Conservation (phyloP, 2,329 filamentous ascomycete species). For the Botrytis aclada region DNA sequence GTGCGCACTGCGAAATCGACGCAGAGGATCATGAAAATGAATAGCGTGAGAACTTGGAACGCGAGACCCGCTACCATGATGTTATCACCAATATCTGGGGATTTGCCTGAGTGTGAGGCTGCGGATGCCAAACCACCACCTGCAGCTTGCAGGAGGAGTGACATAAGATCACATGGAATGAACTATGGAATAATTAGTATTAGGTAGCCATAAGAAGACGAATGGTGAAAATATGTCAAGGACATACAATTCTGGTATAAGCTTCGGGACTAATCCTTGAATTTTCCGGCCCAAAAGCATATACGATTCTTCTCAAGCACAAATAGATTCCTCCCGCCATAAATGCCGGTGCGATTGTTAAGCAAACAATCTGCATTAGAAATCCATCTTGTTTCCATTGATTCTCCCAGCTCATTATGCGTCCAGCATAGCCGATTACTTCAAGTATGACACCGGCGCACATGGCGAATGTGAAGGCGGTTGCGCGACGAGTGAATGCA, state of each 20-base stretch:
- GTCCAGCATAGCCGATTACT: conserved; percentile 57
- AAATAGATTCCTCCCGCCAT: conserved; percentile 63
- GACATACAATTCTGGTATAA: conserved; percentile 49
- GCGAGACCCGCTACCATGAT: conserved; percentile 64
- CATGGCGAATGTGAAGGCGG: conserved; percentile 53
- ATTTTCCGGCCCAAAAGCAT: conserved; percentile 47
- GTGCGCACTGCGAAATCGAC: conserved; percentile 31
- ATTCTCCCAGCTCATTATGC: conserved; percentile 54
- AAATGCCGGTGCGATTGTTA: conserved; percentile 65
- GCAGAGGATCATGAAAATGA: conserved; percentile 49
- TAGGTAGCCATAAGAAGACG: conserved; percentile 29
- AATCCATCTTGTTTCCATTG: conserved; percentile 49
- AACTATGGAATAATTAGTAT: conserved; percentile 43
- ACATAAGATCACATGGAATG: conserved; percentile 60
- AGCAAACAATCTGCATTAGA: conserved; percentile 56
- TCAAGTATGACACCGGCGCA: conserved; percentile 52
- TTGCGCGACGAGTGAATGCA: conserved; percentile 46
- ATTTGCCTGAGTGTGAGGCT: conserved; percentile 41
- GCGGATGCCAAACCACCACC: conserved; percentile 59
- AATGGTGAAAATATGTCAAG: conserved; percentile 27
- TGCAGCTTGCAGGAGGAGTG: conserved; percentile 57
- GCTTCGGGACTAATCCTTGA: conserved; percentile 47
- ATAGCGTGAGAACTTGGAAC: conserved; percentile 57
- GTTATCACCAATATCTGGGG: conserved; percentile 48
- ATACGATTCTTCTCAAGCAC: conserved; percentile 52